Base-by-base conservation (phyloP, 176 grass and related monocot genomes). In the Coix lacrymajobi region DNA sequence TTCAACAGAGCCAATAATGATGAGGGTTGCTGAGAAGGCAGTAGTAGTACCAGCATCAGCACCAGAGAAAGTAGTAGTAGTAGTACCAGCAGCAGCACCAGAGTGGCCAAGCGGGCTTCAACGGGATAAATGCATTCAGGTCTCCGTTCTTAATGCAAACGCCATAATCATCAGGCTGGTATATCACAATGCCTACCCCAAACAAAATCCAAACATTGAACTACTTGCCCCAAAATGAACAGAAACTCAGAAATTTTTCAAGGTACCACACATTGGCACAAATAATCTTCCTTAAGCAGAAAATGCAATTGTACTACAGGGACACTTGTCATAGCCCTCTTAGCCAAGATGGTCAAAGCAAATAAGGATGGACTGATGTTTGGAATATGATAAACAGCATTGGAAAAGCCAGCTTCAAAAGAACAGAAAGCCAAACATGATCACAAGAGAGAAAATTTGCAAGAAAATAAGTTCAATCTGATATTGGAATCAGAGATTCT, bases 21-120 rank as follows among this genome's bases (percentile, higher is more conserved):
- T n/a, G n/a, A n/a, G n/a, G n/a, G n/a, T n/a, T n/a, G n/a, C n/a
- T n/a, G n/a, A n/a, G n/a, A n/a, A n/a, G n/a, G n/a, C n/a, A n/a
- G n/a, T n/a, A n/a, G n/a, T n/a, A n/a, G n/a, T n/a, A n/a, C n/a
- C n/a, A n/a, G 34, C 34, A 36, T 2, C 34, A 36, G 2, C 34
- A 36, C 34, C 34, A 36, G 34, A 36, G 15, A 52, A 20, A 4
- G 49, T 2, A 20, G 48, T 51, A 51, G 48, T 51, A 51, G 48
- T 3, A 57, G n/a, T 2, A 61, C 4, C 2, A 62, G 4, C 1
- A 28, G 11, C 0, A 54, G 1, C 1, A 54, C 26, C 71, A 37
- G 19, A 57, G 37, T 52, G 58, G 56, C 66, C 66, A 90, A 73
- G 73, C 29, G 11, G 34, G 73, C 88, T 89, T 66, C 83, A 22